phyloP scores from a whole-genome alignment of 306 rosid species.

The Spatholobus suberectus region DNA sequence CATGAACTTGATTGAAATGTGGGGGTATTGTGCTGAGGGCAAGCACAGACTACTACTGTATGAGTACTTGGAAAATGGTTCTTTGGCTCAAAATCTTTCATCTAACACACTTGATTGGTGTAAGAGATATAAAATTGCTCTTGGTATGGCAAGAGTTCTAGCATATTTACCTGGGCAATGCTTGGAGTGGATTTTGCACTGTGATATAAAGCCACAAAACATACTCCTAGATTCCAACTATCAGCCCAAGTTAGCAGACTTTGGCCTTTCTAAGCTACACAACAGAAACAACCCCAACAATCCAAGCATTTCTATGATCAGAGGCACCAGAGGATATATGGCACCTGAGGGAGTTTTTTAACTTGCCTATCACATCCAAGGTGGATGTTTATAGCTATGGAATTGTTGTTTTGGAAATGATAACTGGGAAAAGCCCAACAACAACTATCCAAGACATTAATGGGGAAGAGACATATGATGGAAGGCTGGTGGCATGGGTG shows the following conservation, averaged over 20 bases:
- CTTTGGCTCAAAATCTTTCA: slow-evolving; percentile 38
- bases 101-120: slow-evolving; percentile 38
- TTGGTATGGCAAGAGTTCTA: slow-evolving; percentile 40
- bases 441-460: neutral
- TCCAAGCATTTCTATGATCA: slow-evolving; percentile 16
- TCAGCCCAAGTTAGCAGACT: slow-evolving; percentile 40
- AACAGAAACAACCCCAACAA: slow-evolving; percentile 30
- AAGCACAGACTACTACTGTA: slow-evolving; percentile 37
- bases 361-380: slow-evolving; percentile 39
- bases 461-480: slow-evolving; percentile 27
- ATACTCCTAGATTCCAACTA: slow-evolving; percentile 41
- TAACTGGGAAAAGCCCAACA: slow-evolving; percentile 33
- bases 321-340: slow-evolving; percentile 47
- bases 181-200: slow-evolving; percentile 45
- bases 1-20: slow-evolving; percentile 50
- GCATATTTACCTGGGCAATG: slow-evolving; percentile 44
- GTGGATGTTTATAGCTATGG: slow-evolving; percentile 48
- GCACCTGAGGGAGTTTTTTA: slow-evolving; percentile 44
- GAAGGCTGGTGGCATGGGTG: slow-evolving; percentile 43
- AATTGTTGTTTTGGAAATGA: slow-evolving; percentile 39
- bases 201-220: slow-evolving; percentile 45
- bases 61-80: slow-evolving; percentile 46
- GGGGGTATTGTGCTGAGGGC: slow-evolving; percentile 49
- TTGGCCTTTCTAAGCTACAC: slow-evolving; percentile 42
- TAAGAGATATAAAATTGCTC: slow-evolving; percentile 34